Base-by-base conservation (phyloP, 345 rosid species). In the Populus pruinosa region DNA sequence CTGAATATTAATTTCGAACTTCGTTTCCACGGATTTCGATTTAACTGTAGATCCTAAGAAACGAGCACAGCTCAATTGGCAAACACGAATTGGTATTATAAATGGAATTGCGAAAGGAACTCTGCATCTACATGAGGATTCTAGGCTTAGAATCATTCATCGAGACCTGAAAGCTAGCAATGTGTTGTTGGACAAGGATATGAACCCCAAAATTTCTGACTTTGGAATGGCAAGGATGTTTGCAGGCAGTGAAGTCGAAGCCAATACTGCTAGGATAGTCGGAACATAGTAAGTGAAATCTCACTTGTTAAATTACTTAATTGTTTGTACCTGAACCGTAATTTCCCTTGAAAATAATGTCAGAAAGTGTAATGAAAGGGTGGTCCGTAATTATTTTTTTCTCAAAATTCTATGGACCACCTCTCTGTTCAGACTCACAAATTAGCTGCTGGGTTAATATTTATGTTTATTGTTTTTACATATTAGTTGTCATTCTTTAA, bases 81-180 rank as follows among this genome's bases (percentile, higher is more conserved):
- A 55, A 61, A 78, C 10, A 53, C 83, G 87, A 6, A 21, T 71
- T 43, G 55, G 64, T 8, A 84, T 84, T 6, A 73, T 80, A 21
- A 70, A 55, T 20, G 87, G 87, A 43, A 77, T 86, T 35, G 87
- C 86, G 0, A 80, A 69, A 14, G 87, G 89, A 55, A 44, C 82
- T 43, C 78, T 84, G 49, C 78, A 84, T 38, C 86, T 86, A 27
- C 89, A 86, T 0, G 89, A 89, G 70, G 92, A 89, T 76, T 89
- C 92, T 31, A 81, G 88, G n/a, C 82, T 64, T 35, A 63, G 86
- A 74, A 84, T 90, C 5, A 85, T 88, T 20, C 93, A 90, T 55
- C 84, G 90, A 65, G 93, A 88, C 73, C 84, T 89, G 53, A 90
- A 90, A 71, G 88, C 91, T 59, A 86, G 93, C 71, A 90, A 86